These are phyloP conservation scores for Vanrija pseudolonga DNA, from an alignment of 1,284 basidiomycete genomes.

Conservation along the genomic window DNA sequence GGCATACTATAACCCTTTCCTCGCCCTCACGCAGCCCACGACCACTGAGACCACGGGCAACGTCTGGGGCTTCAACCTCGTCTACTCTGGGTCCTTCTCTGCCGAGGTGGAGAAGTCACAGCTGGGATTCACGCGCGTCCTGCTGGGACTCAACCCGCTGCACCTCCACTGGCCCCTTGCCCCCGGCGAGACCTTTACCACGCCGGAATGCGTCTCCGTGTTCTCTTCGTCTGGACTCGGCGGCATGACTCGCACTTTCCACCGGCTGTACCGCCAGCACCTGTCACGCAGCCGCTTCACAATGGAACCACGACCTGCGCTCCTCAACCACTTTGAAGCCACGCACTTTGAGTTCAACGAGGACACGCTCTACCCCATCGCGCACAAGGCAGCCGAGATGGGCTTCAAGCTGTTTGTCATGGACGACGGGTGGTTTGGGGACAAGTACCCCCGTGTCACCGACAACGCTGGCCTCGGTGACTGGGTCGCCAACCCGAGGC, in stretches of 20 bases:
- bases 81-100: slow-evolving; percentile 29
- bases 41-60: slow-evolving; percentile 25
- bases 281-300: slow-evolving; percentile 16
- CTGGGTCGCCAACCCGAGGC: slow-evolving; percentile 27
- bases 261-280: slow-evolving; percentile 28
- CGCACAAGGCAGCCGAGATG: slow-evolving; percentile 20
- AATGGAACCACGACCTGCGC: slow-evolving; percentile 18
- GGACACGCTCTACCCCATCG: slow-evolving; percentile 20
- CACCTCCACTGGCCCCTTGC: slow-evolving; percentile 25
- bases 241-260: slow-evolving; percentile 24
- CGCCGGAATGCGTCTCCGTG: slow-evolving; percentile 30
- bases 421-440: slow-evolving; percentile 43
- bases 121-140: slow-evolving; percentile 17
- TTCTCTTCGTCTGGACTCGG: slow-evolving; percentile 25
- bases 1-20: slow-evolving; percentile 32
- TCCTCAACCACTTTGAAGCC: slow-evolving; percentile 41
- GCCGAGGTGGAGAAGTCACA: slow-evolving; percentile 22
- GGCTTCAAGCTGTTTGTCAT: slow-evolving; percentile 37
- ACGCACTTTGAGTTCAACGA: slow-evolving; percentile 33
- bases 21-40: slow-evolving; percentile 20
- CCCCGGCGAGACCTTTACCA: slow-evolving; percentile 23
- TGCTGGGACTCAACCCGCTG: slow-evolving; percentile 29
- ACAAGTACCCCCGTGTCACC: slow-evolving; percentile 24
- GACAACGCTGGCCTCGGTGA: slow-evolving; percentile 33
- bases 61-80: slow-evolving; percentile 27